phyloP scores from a whole-genome alignment of 1,139 yeast species.

The Schizosaccharomyces versatilis region DNA sequence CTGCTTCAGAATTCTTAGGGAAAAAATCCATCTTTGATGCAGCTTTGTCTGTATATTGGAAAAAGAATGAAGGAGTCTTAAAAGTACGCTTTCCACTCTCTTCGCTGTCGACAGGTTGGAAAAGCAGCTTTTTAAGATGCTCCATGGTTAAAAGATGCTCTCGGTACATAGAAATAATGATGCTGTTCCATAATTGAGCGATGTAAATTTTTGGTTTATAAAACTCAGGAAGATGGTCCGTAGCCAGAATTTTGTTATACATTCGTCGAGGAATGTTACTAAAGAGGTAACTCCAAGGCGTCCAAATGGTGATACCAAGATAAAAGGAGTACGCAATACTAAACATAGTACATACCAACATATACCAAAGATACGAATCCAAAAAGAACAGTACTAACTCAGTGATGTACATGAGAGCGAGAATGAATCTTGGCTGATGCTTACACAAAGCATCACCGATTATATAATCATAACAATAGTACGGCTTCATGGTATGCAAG shows the following conservation, averaged over 20 bases:
- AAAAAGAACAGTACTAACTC: slow-evolving; percentile 88
- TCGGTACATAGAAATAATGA: slow-evolving; percentile 94
- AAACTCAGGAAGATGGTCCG: slow-evolving; percentile 96
- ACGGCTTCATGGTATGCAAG: slow-evolving; percentile 37
- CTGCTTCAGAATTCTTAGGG: slow-evolving; percentile 93
- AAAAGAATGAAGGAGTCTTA: slow-evolving; percentile 96
- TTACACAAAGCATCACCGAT: slow-evolving; percentile 52
- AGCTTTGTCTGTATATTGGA: slow-evolving; percentile 89
- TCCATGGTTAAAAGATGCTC: slow-evolving; percentile 93
- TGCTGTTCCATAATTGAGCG: slow-evolving; percentile 97
- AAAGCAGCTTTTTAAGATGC: slow-evolving; percentile 86
- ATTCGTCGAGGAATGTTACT: slow-evolving; percentile 95
- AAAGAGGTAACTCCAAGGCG: slow-evolving; percentile 98
- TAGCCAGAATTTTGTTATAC: slow-evolving; percentile 87
- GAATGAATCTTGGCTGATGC: slow-evolving; percentile 68
- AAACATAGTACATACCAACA: slow-evolving; percentile 78
- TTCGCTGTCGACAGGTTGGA: slow-evolving; percentile 85
- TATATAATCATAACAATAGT: slow-evolving; percentile 81
- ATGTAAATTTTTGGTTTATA: slow-evolving; percentile 95
- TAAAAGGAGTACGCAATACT: slow-evolving; percentile 94
- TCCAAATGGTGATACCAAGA: slow-evolving; percentile 90
- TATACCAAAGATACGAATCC: slow-evolving; percentile 98
- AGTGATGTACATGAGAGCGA: slow-evolving; percentile 78
- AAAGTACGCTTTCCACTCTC: slow-evolving; percentile 94
- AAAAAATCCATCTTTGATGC: slow-evolving; percentile 71